Conservation (phyloP, 768 basidiomycete species). For the Coprinopsis cinerea region DNA sequence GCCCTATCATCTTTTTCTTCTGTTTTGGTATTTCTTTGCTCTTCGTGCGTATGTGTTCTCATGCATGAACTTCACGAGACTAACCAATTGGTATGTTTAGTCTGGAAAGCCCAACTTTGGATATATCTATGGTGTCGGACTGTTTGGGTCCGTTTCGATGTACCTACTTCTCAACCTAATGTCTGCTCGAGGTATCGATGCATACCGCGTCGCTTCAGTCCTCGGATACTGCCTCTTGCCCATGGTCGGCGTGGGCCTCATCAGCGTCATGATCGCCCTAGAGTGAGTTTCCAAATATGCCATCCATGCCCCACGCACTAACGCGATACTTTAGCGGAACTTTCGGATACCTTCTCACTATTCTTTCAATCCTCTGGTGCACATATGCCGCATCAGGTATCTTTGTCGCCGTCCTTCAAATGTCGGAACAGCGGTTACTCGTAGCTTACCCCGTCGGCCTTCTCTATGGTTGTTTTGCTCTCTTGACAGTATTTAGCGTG, state of each 20-base stretch:
- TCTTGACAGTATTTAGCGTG: slow-evolving; percentile 90
- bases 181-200: slow-evolving; percentile 92
- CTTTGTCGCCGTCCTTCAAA: slow-evolving; percentile 89
- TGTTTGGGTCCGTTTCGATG: slow-evolving; percentile 89
- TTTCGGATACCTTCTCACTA: slow-evolving; percentile 79
- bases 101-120: slow-evolving; percentile 98
- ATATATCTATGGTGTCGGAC: slow-evolving; percentile 96
- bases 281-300: slow-evolving; percentile 52
- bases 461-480: slow-evolving; percentile 89
- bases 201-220: slow-evolving; percentile 91
- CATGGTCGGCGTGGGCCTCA: slow-evolving; percentile 89
- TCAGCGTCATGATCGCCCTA: slow-evolving; percentile 81
- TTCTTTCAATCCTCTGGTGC: slow-evolving; percentile 89
- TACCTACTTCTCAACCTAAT: slow-evolving; percentile 96
- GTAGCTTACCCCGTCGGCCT: slow-evolving; percentile 96
- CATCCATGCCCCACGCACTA: slow-evolving; percentile 2
- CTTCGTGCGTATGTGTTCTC: slow-evolving; percentile 54
- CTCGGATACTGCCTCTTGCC: slow-evolving; percentile 95
- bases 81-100: slow-evolving; percentile 34
- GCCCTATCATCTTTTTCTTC: slow-evolving; percentile 91
- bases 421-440: slow-evolving; percentile 91
- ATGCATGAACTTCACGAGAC: slow-evolving; percentile 7
- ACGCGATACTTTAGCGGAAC: slow-evolving; percentile 47
- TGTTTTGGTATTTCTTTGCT: slow-evolving; percentile 91
- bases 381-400: slow-evolving; percentile 95